Base-by-base conservation (phyloP, 805 yeast genomes). In the Naumovozyma baii region DNA sequence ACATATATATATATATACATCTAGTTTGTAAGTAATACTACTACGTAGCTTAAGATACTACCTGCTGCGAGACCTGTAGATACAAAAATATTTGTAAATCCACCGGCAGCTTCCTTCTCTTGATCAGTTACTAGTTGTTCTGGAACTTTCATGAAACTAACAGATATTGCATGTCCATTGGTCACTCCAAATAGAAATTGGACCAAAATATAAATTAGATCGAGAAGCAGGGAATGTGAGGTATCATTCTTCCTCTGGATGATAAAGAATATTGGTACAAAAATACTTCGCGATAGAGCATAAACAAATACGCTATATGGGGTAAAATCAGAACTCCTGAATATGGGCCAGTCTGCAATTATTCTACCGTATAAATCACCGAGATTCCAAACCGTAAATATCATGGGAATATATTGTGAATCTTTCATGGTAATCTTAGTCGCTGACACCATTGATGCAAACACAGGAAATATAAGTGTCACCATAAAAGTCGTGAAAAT, bases 51-150 rank as follows among this genome's bases (percentile, higher is more conserved):
- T 39, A 78, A 54, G 1, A 86, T 44, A 43, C 95, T 79, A 3
- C 98, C 98, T 2, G 70, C 64, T 0, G 92, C 77, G 37, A 90
- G 69, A 0, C 96, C 96, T 9, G 77, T 54, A 40, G 88, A 78
- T 38, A 88, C 72, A 48, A 85, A 77, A 17, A 88, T 76, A 1
- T 86, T 78, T 34, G 95, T 80, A 56, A 88, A 83, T 3, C 96
- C 96, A 34, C 96, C 96, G 1, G 97, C 95, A 0, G 96, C 95
- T 43, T 84, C 85, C 56, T 77, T 78, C 52, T 85, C 90, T 16
- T 71, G 70, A 26, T 77, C 84, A 1, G 70, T 68, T 25, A 74
- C 80, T 39, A 76, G 65, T 41, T 68, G 71, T 14, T 69, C 65
- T 0, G 83, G 79, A 2, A 86, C 82, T 35, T 70, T 71, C 82